Conservation (phyloP, 176 grass and related monocot genomes). For the Eremochloa ophiuroides region DNA sequence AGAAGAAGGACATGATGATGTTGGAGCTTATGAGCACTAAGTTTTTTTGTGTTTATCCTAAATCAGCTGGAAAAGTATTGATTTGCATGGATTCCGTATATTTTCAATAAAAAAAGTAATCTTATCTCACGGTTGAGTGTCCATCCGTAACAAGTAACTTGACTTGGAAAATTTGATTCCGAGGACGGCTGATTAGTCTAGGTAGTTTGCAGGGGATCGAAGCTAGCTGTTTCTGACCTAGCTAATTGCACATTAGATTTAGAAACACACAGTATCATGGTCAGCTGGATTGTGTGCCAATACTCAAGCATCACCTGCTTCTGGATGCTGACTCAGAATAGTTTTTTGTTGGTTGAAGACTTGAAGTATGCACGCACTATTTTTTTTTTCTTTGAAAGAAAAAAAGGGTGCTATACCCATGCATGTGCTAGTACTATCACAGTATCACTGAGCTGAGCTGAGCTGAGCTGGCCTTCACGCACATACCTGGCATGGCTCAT, state of each 20-base stretch:
- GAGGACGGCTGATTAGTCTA: conserved; percentile 3
- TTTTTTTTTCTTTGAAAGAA: too few relatives aligned
- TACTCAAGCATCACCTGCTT: background rate
- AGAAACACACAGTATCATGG: conserved; percentile 12
- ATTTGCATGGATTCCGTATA: background rate
- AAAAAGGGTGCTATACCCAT: too few relatives aligned
- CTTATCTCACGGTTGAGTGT: conserved; percentile 35
- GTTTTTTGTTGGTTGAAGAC: conserved; percentile 12
- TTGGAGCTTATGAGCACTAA: too few relatives aligned
- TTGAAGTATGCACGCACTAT: background rate
- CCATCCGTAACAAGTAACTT: conserved; percentile 31
- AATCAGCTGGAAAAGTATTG: background rate
- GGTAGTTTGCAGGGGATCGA: background rate
- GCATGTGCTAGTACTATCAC: background rate
- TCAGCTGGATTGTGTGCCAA: conserved; percentile 5
- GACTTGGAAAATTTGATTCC: background rate
- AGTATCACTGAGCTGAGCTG: background rate
- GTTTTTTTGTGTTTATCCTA: background rate
- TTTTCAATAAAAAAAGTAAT: background rate
- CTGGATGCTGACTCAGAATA: conserved; percentile 3
- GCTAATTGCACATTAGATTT: background rate
- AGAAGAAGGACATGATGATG: too few relatives aligned
- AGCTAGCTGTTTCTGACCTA: conserved; percentile 13
- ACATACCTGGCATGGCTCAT: background rate
- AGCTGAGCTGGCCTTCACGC: conserved; percentile 27